Evolutionary conservation across 2,329 filamentous ascomycete species (phyloP), one percentile per base, ranked within the genome.

Genomic region (Pseudogymnoascus sp.): DNA sequence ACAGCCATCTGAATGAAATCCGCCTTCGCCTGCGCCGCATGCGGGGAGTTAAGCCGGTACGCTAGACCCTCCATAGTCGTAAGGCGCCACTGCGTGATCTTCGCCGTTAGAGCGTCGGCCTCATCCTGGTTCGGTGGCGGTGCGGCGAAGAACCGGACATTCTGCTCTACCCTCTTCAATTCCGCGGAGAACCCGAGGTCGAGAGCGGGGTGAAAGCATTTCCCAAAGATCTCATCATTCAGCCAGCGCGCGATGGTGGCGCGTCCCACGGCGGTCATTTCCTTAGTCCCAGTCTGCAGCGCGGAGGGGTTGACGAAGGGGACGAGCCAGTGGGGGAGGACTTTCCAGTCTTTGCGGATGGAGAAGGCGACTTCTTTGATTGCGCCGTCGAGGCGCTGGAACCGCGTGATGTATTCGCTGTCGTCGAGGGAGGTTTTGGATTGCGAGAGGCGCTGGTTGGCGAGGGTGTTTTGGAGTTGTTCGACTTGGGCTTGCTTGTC

Each of bases 291-390:
- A 8, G 88, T 91, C 70, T 87, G 85, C 62, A 96, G 81, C 0
- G 92, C 93, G 70, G 96, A 93, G 62, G 88, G 82, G 74, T 93
- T 97, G 68, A 96, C 90, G 63, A 86, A 90, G 23, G 82, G 82
- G 63, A 86, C 83, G 51, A 99, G 80, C 91, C 92, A 97, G 5
- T 80, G 73, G 0, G 95, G 95, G 63, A 97, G 81, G 36, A 81
- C 80, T 66, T 85, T 86, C 95, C 95, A 99, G 72, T 96, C 89
- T 76, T 97, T 97, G 67, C 95, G 89, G 67, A 97, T 96, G 69
- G 95, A 93, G 79, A 97, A 99, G 0, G 95, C 88, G 8, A 99
- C 81, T 73, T 99, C 96, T 73, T 92, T 95, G 73, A 97, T 93
- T 18, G 96, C 90, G 26, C 93, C 93, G 71, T 97, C 95, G 59